Evolutionary conservation across 257 asterid species (phyloP).

Genomic region (Plectranthus barbatus): DNA sequence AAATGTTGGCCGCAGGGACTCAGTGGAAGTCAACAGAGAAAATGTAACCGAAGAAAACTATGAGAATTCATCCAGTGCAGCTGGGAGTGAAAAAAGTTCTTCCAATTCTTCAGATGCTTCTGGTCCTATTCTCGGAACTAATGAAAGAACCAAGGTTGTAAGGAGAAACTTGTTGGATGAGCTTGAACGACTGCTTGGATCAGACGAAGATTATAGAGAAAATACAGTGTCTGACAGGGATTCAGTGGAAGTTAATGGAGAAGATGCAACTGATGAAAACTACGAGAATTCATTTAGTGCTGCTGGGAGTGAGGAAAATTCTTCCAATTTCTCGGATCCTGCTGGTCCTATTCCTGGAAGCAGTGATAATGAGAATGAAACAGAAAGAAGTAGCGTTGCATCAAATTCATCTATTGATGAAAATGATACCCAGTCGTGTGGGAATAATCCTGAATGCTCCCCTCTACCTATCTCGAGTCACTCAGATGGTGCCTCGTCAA

Average conservation of each 20-base stretch:
- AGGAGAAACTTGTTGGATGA: constrained; percentile 74
- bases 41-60: constrained; percentile 17
- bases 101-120: constrained; percentile 41
- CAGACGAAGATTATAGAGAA: constrained; percentile 35
- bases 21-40: constrained; percentile 5
- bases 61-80: constrained; percentile 21
- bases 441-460: constrained; percentile 9
- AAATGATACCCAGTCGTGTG: constrained; percentile 7
- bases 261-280: constrained; percentile 20
- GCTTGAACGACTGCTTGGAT: constrained; percentile 58
- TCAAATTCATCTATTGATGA: constrained; percentile 26
- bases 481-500: constrained; percentile 11
- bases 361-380: constrained; percentile 29
- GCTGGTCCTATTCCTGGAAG: constrained; percentile 32
- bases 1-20: constrained; percentile 15
- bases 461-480: constrained; percentile 23
- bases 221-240: constrained; percentile 3
- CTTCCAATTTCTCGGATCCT: constrained; percentile 43
- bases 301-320: constrained; percentile 42
- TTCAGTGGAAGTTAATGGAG: constrained; percentile 1
- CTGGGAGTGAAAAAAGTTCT: constrained; percentile 45
- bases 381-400: constrained; percentile 25
- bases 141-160: constrained; percentile 25
- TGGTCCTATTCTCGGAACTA: constrained; percentile 29
- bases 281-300: constrained; percentile 21